phyloP scores from a whole-genome alignment of 2,329 filamentous ascomycete genomes.

The Trichoderma atroviride region DNA sequence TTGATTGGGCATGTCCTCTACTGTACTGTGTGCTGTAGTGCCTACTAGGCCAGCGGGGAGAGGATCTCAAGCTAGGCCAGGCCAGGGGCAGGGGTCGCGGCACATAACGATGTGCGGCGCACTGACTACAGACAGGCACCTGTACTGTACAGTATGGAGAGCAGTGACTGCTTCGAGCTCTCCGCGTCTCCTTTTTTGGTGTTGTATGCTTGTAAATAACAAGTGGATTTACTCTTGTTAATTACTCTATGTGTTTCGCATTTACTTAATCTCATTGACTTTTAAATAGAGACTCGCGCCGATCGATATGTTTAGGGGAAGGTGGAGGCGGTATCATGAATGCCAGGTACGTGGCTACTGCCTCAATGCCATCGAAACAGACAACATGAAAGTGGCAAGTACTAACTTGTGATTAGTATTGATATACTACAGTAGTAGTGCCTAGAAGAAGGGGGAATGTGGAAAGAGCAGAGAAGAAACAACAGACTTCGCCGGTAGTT shows the following conservation, averaged over 20 bases:
- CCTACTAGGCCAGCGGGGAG: background rate
- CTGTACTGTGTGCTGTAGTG: no score
- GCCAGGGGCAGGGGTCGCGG: conserved; percentile 11
- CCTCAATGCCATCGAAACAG: background rate
- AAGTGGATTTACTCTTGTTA: background rate
- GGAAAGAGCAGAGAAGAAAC: background rate
- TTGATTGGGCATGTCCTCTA: conserved; percentile 10
- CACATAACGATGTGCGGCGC: conserved; percentile 15
- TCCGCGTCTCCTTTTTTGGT: background rate
- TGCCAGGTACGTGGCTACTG: background rate
- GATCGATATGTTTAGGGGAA: background rate
- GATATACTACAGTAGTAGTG: background rate
- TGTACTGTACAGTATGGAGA: no score
- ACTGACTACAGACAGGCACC: background rate
- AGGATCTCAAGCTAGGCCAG: conserved; percentile 3
- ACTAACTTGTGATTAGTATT: background rate
- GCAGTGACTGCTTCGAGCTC: background rate
- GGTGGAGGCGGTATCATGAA: background rate
- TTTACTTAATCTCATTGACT: background rate
- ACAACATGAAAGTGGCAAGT: background rate
- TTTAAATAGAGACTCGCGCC: background rate
- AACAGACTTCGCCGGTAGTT: conserved; percentile 3
- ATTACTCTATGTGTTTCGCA: background rate
- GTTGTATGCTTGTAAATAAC: background rate
- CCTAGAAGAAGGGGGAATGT: background rate